These are phyloP conservation scores for Luffa aegyptiaca DNA, from an alignment of 306 rosid species.

Conservation along the genomic window DNA sequence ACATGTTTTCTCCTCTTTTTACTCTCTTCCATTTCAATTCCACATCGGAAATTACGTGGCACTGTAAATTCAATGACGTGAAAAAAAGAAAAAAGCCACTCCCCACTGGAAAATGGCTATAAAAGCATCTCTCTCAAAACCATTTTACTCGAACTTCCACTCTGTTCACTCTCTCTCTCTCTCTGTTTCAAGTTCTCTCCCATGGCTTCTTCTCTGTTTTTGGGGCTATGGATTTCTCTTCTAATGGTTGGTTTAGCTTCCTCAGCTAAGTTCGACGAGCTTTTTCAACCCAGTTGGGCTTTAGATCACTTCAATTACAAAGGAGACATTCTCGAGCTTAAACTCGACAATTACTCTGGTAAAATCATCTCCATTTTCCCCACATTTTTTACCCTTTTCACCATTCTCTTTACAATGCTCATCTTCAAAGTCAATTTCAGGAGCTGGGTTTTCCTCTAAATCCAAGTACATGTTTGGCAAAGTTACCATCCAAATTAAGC, in stretches of 20 bases:
- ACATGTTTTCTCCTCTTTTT: background rate
- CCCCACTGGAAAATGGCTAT: conserved; percentile 6
- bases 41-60: background rate
- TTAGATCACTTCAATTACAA: conserved; percentile 62
- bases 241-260: conserved; percentile 29
- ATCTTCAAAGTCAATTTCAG: conserved; percentile 25
- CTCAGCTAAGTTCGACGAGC: conserved; percentile 66
- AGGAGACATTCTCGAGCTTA: conserved; percentile 68
- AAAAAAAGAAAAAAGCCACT: background rate
- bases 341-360: conserved; percentile 82
- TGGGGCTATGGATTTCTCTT: conserved; percentile 29
- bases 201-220: conserved; percentile 11
- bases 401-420: background rate
- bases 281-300: conserved; percentile 87
- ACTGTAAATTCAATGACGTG: background rate
- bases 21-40: background rate
- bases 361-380: background rate
- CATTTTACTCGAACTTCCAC: conserved; percentile 6
- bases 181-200: background rate
- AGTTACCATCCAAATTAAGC: conserved; percentile 69
- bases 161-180: background rate
- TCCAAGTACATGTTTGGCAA: conserved; percentile 79
- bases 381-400: background rate
- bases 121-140: background rate
- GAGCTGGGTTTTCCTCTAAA: conserved; percentile 89